Base-by-base conservation (phyloP, 768 basidiomycete species). In the Pseudohyphozyma bogoriensis region DNA sequence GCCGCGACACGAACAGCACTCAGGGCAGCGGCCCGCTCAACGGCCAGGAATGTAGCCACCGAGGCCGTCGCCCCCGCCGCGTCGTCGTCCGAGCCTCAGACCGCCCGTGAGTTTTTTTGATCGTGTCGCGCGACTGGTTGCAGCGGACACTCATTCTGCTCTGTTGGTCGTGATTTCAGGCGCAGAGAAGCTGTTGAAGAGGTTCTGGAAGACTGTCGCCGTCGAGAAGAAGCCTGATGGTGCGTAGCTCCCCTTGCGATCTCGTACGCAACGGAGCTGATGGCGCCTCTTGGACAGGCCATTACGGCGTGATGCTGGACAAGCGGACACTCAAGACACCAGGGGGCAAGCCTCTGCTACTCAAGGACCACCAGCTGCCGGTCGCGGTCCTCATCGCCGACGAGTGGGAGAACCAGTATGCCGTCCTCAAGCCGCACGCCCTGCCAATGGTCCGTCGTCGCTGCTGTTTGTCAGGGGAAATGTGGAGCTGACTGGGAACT, bases 381-480 rank as follows among this genome's bases (percentile, higher is more conserved):
- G 78, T 87, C 26, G 90, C 92, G 2, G 78, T 87, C 2, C 79
- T 95, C 58, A 83, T 97, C 68, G 95, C 91, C 24, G 80, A 86
- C 58, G 95, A 99, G 76, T 99, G 95, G 95, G 91, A 99, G 69
- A 86, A 85, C 70, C 93, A 96, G 74, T 83, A 83, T 59, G 84
- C 77, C 8, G 69, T 92, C 2, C 72, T 96, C 63, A 96, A 92
- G 73, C 86, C 86, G 29, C 88, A 93, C 73, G 85, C 90, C 1
- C 76, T 99, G 29, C 91, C 95, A 20, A 82, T 95, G 81, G 93
- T 95, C 32, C 55, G 75, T 68, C n/a, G n/a, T 71, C 4, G 7
- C 22, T 13, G 22, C 24, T 24, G 26, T 20, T 28, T 18, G 28
- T 40, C 15, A 9, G 36, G 45, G 37, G 31, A 24, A 33, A 24